Percentiles rank a stretch among this genome's conserved stretches.
Evolutionary conservation across 108 stramenopile species (phyloP).

Genomic region (Nitzschia palea): DNA sequence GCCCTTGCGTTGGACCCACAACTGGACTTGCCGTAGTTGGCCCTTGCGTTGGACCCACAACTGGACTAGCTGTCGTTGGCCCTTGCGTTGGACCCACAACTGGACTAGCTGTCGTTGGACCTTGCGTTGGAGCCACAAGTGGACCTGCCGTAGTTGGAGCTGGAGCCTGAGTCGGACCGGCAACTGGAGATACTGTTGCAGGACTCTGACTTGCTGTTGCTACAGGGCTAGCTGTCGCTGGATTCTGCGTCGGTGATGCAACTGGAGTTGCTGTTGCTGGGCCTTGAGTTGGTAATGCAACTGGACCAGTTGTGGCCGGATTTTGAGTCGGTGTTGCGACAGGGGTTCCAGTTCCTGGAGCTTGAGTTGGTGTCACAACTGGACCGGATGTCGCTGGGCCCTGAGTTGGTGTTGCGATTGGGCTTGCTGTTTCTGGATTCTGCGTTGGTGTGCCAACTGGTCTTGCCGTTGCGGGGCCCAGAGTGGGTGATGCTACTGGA

Average conservation of each 20-base stretch:
- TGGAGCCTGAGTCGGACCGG: not conserved
- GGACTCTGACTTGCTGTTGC: not conserved
- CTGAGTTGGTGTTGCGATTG: not conserved
- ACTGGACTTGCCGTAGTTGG: not conserved
- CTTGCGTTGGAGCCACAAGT: not conserved
- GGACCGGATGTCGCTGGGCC: not conserved
- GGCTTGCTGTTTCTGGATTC: not conserved
- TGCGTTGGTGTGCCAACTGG: not conserved
- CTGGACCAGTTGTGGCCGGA: not conserved
- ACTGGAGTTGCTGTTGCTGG: not conserved
- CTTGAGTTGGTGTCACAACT: not conserved
- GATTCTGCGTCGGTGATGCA: not conserved
- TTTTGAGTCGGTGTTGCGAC: not conserved
- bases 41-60: not conserved
- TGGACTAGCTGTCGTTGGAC: not conserved
- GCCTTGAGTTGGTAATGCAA: not conserved
- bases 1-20: not conserved
- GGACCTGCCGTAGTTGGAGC: not conserved
- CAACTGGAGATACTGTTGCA: not conserved
- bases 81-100: not conserved
- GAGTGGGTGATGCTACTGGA: not conserved
- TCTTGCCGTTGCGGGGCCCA: not conserved
- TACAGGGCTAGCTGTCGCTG: not conserved
- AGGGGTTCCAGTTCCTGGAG: not conserved
- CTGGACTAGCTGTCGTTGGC: not conserved